phyloP scores from a whole-genome alignment of 306 rosid genomes.

The Astragalus membranaceus region DNA sequence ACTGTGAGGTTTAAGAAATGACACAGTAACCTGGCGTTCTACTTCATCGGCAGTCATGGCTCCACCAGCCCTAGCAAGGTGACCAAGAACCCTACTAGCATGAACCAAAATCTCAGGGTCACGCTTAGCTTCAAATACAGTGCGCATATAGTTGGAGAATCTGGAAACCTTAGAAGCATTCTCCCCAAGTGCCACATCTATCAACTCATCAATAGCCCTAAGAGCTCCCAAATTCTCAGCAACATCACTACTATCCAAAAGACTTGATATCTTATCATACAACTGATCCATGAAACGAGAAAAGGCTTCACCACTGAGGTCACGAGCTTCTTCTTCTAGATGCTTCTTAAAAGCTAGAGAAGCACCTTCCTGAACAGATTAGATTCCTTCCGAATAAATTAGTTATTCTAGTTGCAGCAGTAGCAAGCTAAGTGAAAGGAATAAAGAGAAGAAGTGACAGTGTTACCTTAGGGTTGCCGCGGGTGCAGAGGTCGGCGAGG shows the following conservation, averaged over 20 bases:
- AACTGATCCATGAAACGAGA: conserved; percentile 92
- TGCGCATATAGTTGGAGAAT: conserved; percentile 75
- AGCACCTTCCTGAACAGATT: conserved; percentile 64
- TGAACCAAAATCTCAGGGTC: conserved; percentile 86
- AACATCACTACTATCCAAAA: conserved; percentile 68
- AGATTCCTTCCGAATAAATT: neutral
- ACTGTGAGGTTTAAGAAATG: neutral
- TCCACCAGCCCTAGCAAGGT: conserved; percentile 94
- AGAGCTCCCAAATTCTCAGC: conserved; percentile 90
- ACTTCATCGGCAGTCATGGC: conserved; percentile 99
- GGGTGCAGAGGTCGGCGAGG: conserved; percentile 81
- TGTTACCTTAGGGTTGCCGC: conserved; percentile 71
- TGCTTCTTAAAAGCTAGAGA: conserved; percentile 72
- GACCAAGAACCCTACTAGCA: conserved; percentile 94
- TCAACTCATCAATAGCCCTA: conserved; percentile 92
- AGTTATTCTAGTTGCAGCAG: neutral
- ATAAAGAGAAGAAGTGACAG: neutral
- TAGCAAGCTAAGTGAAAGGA: neutral
- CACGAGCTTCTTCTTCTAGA: conserved; percentile 91
- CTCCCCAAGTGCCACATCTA: conserved; percentile 91
- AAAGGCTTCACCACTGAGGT: conserved; percentile 87
- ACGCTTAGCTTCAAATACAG: conserved; percentile 78
- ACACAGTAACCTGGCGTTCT: conserved; percentile 72
- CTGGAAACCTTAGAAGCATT: conserved; percentile 90
- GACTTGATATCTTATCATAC: conserved; percentile 75